A percentile compares a stretch with the other conserved stretches of the same genome.
phyloP scores from a whole-genome alignment of 1,284 basidiomycete species.

The Wallemia hederae region DNA sequence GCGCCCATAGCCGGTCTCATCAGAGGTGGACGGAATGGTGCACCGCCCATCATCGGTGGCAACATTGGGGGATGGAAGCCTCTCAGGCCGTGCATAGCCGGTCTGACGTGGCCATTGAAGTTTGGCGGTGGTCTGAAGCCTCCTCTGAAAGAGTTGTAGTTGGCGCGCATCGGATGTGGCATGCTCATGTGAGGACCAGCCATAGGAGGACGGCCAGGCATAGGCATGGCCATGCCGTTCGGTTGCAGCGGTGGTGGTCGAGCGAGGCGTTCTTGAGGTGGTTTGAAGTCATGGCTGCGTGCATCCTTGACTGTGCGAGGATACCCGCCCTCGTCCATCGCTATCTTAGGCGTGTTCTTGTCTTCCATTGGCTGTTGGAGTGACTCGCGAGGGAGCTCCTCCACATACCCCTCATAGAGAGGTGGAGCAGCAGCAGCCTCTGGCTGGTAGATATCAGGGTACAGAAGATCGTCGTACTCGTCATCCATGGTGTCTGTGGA shows the following conservation, averaged over 20 bases:
- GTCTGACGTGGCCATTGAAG: not conserved
- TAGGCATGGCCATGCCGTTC: not conserved
- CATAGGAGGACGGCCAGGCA: not conserved
- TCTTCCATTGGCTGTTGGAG: not conserved
- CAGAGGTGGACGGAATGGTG: not conserved
- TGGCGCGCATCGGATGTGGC: not conserved
- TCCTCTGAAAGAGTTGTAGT: not conserved
- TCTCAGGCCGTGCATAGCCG: not conserved
- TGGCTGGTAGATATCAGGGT: not conserved
- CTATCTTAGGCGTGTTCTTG: not conserved
- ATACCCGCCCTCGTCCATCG: not conserved
- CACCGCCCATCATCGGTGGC: not conserved
- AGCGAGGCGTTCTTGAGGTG: not conserved
- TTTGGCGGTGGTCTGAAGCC: not conserved
- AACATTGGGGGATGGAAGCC: not conserved
- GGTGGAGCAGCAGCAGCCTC: not conserved
- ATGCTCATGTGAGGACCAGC: not conserved
- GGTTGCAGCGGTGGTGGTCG: not conserved
- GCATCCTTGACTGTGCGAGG: not conserved
- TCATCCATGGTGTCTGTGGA: not conserved
- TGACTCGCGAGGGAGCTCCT: not conserved
- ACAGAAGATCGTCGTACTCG: not conserved
- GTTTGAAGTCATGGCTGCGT: not conserved
- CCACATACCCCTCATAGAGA: not conserved
- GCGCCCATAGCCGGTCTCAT: not conserved